These are phyloP conservation scores for Epichloe sibirici DNA, from an alignment of 2,329 filamentous ascomycete genomes.

Conservation along the genomic window DNA sequence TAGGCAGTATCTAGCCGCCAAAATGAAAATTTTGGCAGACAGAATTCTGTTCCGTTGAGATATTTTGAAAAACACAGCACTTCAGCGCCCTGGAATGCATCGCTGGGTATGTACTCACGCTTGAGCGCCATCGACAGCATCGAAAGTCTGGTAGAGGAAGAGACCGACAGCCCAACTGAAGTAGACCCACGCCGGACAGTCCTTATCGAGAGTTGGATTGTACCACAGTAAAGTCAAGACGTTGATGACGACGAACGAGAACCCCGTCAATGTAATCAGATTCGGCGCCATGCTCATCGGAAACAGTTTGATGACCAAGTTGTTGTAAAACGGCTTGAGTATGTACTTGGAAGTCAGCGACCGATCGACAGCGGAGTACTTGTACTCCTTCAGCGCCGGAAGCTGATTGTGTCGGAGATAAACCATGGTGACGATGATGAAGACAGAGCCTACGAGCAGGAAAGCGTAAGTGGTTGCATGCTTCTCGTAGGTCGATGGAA, in stretches of 20 bases:
- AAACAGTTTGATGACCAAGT: slow-evolving; percentile 87
- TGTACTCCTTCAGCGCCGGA: slow-evolving; percentile 82
- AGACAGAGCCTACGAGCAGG: not conserved
- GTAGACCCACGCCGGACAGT: slow-evolving; percentile 94
- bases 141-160: slow-evolving; percentile 96
- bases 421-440: slow-evolving; percentile 48
- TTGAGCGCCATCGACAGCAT: slow-evolving; percentile 89
- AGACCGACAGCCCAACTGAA: slow-evolving; percentile 79
- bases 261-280: slow-evolving; percentile 80
- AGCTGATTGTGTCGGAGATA: slow-evolving; percentile 91
- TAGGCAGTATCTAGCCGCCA: not conserved
- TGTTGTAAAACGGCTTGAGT: slow-evolving; percentile 93
- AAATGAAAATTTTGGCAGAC: not conserved
- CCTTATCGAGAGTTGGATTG: slow-evolving; percentile 82
- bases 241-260: slow-evolving; percentile 80
- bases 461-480: not conserved
- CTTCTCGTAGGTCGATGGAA: not conserved
- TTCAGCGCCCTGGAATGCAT: not conserved
- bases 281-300: slow-evolving; percentile 90
- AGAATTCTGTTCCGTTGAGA: not conserved
- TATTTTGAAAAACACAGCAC: not conserved
- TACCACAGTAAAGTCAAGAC: slow-evolving; percentile 91
- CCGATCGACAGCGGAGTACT: slow-evolving; percentile 86
- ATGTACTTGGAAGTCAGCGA: slow-evolving; percentile 86
- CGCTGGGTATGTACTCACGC: slow-evolving; percentile 49